Conservation (phyloP, 352 stramenopile genomes). For the Pythium vanterpoolii region DNA sequence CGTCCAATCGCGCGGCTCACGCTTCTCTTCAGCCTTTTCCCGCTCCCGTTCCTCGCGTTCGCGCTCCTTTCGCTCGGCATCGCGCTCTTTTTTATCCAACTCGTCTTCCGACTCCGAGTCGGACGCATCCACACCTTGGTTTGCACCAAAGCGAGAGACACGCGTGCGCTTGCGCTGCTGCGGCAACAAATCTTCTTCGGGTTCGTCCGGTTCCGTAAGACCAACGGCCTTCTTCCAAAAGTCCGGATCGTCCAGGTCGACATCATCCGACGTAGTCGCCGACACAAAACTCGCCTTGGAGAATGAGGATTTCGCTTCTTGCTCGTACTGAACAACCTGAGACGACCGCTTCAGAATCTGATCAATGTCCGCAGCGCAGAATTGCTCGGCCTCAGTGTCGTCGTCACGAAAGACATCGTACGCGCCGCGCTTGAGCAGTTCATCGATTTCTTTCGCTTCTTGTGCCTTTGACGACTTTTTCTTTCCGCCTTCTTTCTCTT, state of each 20-base stretch:
- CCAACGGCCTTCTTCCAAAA: slow-evolving; percentile 99
- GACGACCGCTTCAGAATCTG: slow-evolving; percentile 93
- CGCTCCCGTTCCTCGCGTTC: slow-evolving; percentile 40
- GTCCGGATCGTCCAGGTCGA: slow-evolving; percentile 98
- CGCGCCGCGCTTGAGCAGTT: slow-evolving; percentile 88
- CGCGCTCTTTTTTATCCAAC: slow-evolving; percentile 38
- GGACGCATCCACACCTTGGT: slow-evolving; percentile 24
- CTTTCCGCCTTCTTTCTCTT: slow-evolving; percentile 45
- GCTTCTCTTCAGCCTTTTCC: slow-evolving; percentile 44
- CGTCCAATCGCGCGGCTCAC: slow-evolving; percentile 81
- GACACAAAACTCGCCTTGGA: slow-evolving; percentile 93
- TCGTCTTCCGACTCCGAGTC: slow-evolving; percentile 73
- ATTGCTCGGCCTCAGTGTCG: slow-evolving; percentile 91
- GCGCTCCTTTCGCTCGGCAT: slow-evolving; percentile 44
- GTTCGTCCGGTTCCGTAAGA: slow-evolving; percentile 63
- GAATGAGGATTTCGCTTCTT: slow-evolving; percentile 85
- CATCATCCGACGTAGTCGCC: slow-evolving; percentile 86
- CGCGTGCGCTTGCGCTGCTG: slow-evolving; percentile 85
- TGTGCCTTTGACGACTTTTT: slow-evolving; percentile 76
- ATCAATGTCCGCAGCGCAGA: slow-evolving; percentile 97
- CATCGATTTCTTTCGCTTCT: slow-evolving; percentile 90
- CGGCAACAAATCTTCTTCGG: slow-evolving; percentile 58
- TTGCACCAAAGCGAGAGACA: slow-evolving; percentile 75
- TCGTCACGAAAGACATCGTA: slow-evolving; percentile 93
- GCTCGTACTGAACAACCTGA: slow-evolving; percentile 82